Evolutionary conservation across 768 basidiomycete species (phyloP).

Genomic region (Tulasnella sp.): DNA sequence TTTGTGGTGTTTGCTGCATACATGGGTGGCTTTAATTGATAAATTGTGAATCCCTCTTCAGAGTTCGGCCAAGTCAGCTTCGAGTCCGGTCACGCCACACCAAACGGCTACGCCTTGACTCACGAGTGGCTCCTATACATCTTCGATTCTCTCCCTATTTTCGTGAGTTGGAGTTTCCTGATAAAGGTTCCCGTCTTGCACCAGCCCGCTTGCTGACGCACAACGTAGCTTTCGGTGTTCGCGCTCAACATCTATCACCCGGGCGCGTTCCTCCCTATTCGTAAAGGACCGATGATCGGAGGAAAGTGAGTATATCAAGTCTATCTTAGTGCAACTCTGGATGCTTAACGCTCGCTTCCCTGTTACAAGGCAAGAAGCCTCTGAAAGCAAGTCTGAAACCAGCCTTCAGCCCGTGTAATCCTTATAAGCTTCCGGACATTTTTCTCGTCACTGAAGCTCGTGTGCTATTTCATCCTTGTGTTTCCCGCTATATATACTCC

Average conservation of each 20-base stretch:
- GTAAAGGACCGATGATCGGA: slow-evolving; percentile 19
- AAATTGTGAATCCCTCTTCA: background rate
- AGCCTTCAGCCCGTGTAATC: background rate
- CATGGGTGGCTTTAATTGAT: background rate
- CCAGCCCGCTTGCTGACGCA: background rate
- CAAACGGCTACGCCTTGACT: slow-evolving; percentile 16
- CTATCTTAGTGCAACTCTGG: background rate
- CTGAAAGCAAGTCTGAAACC: background rate
- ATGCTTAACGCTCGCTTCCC: background rate
- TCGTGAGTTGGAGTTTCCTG: background rate
- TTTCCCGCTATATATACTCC: background rate
- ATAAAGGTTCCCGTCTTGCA: background rate
- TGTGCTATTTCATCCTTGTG: background rate
- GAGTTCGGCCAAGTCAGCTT: slow-evolving; percentile 20
- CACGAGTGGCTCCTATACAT: slow-evolving; percentile 22
- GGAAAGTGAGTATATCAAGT: background rate
- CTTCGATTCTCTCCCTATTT: slow-evolving; percentile 20
- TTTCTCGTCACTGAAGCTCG: background rate
- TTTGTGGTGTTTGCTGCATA: background rate
- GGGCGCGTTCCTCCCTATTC: slow-evolving; percentile 13
- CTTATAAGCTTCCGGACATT: background rate
- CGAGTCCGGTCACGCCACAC: background rate
- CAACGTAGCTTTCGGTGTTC: slow-evolving; percentile 1
- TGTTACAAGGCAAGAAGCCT: background rate
- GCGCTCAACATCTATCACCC: slow-evolving; percentile 15